phyloP scores from a whole-genome alignment of 805 yeast genomes.

The Candida sphagnicola region DNA sequence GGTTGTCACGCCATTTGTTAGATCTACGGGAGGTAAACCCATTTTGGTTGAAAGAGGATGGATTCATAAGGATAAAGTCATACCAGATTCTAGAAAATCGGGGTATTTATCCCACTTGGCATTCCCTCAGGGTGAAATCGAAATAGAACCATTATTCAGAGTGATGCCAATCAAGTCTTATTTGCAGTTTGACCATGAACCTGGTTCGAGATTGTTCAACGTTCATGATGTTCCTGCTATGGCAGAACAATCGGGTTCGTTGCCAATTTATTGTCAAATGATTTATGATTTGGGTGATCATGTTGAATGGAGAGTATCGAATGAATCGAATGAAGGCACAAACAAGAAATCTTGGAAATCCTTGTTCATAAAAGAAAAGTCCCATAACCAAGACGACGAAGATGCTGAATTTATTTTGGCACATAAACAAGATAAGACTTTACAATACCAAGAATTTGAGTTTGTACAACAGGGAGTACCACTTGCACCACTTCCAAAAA shows the following conservation, averaged over 20 bases:
- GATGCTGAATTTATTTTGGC: slow-evolving; percentile 17
- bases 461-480: slow-evolving; percentile 85
- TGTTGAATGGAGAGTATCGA: slow-evolving; percentile 40
- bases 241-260: slow-evolving; percentile 62
- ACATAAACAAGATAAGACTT: slow-evolving; percentile 25
- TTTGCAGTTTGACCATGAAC: slow-evolving; percentile 65
- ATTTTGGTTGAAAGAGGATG: slow-evolving; percentile 89
- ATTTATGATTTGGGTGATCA: slow-evolving; percentile 64
- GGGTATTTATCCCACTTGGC: slow-evolving; percentile 63
- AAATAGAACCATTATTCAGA: slow-evolving; percentile 70
- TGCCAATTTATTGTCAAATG: slow-evolving; percentile 76
- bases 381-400: slow-evolving; percentile 6
- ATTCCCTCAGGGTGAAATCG: slow-evolving; percentile 67
- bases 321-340: not conserved
- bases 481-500: slow-evolving; percentile 74
- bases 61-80: slow-evolving; percentile 67
- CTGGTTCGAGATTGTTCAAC: slow-evolving; percentile 65
- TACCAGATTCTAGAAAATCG: slow-evolving; percentile 46
- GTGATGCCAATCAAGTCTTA: slow-evolving; percentile 60
- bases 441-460: slow-evolving; percentile 44
- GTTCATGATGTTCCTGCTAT: slow-evolving; percentile 79
- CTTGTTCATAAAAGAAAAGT: slow-evolving; percentile 21
- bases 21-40: slow-evolving; percentile 71
- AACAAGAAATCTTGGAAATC: slow-evolving; percentile 13
- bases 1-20: slow-evolving; percentile 75